These are phyloP conservation scores for Saccharum spontaneum DNA, from an alignment of 176 grass and related monocot genomes.

Conservation along the genomic window DNA sequence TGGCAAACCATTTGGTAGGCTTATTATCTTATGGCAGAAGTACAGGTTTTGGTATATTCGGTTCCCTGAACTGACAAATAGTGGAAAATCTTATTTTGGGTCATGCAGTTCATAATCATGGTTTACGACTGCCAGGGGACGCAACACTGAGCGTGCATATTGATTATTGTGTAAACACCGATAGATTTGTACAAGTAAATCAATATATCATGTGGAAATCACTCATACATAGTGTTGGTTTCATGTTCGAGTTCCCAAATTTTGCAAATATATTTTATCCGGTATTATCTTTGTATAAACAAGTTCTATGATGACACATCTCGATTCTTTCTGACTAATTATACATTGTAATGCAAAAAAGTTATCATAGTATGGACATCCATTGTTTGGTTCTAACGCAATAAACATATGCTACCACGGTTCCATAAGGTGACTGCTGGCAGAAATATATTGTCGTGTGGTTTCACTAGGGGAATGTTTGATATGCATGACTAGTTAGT, in stretches of 20 bases:
- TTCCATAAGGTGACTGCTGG: not conserved
- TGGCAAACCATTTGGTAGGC: constrained; percentile 24
- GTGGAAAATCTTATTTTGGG: constrained; percentile 7
- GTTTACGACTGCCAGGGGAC: too few species aligned
- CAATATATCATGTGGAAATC: not conserved
- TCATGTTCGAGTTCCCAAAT: not conserved
- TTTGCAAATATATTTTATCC: not conserved
- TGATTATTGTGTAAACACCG: not conserved
- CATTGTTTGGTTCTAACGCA: not conserved
- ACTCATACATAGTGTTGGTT: not conserved
- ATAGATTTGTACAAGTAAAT: constrained; percentile 18
- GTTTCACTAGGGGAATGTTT: not conserved
- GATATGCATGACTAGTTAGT: not conserved
- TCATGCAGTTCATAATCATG: constrained; percentile 16
- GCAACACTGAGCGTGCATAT: too few species aligned
- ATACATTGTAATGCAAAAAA: not conserved
- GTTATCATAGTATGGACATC: not conserved
- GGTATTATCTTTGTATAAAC: not conserved
- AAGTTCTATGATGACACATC: not conserved
- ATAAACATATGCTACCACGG: not conserved
- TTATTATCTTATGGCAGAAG: not conserved
- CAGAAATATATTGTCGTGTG: too few species aligned
- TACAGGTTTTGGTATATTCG: constrained; percentile 11
- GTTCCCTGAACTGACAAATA: constrained; percentile 20
- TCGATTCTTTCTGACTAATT: not conserved